Evolutionary conservation across 192 early-diverging fungal species (phyloP), one percentile per base, ranked within the genome.

Genomic region (Mortierella claussenii): DNA sequence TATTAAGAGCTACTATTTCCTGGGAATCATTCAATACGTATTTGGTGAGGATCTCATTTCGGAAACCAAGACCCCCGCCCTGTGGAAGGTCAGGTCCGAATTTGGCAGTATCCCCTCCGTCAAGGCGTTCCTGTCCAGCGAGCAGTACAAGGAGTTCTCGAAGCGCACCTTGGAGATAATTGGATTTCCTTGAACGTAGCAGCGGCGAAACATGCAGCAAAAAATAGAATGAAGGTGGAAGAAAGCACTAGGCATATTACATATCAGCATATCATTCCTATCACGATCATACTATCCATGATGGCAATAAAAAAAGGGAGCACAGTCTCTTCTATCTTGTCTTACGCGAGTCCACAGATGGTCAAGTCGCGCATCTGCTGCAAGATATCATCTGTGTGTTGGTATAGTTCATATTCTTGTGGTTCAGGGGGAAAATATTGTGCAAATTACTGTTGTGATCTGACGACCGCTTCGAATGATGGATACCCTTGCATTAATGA

Each of bases 381-480:
- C 84, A 98, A 85, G 27, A 95, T 92, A 24, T 82, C 82, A 54
- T 96, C 94, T 4, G 95, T 85, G 15, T 90, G 81, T 24, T 90
- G 84, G 34, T 96, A 92, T 42, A 83, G 65, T 11, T 81, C 86
- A 36, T 76, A 61, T 10, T 64, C 75, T 1, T 90, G 87, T 13
- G 79, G 60, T 57, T 82, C 79, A 5, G 81, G 75, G n/a, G 89
- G 90, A 60, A 94, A 85, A 30, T 83, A 80, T 40, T 87, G 73
- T 37, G 93, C 92, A 83, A 98, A 98, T 56, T 87, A 85, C n/a
- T 96, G 75, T 75, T 99, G 97, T 17, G 91, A 86, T 81, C 96
- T 96, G 54, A 98, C 92, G 27, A 99, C 81, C 9, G 96, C 97
- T 69, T 98, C 96, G 67, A 99, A 97, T 21, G 94, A 94, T 2